Percentiles rank a stretch among this genome's conserved stretches.
Conservation (phyloP, 495 filamentous ascomycete genomes). For the Talaromyces wortmannii region DNA sequence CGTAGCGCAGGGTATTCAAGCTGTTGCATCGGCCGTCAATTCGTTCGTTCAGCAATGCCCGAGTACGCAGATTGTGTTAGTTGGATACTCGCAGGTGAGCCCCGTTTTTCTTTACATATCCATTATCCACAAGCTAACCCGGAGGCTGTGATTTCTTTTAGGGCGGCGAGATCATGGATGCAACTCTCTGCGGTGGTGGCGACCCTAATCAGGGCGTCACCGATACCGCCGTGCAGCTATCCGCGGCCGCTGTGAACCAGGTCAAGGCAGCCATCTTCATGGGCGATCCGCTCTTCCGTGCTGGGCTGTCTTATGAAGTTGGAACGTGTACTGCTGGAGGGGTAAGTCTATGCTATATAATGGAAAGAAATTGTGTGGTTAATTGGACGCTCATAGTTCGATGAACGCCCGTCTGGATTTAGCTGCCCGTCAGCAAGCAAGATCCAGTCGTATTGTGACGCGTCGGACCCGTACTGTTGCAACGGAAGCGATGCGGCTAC, state of each 20-base stretch:
- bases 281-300: slow-evolving; percentile 50
- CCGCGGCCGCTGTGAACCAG: slow-evolving; percentile 36
- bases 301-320: slow-evolving; percentile 52
- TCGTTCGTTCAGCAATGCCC: slow-evolving; percentile 48
- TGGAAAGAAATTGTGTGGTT: not conserved
- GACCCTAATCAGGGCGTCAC: slow-evolving; percentile 42
- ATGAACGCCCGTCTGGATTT: slow-evolving; percentile 47
- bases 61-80: slow-evolving; percentile 48
- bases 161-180: slow-evolving; percentile 59
- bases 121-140: not conserved
- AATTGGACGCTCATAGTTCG: slow-evolving; percentile 34
- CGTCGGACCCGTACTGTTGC: slow-evolving; percentile 58
- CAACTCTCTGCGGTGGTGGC: slow-evolving; percentile 54
- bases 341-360: slow-evolving; percentile 31
- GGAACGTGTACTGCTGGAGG: slow-evolving; percentile 49
- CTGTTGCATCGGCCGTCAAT: slow-evolving; percentile 49
- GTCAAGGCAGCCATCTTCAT: slow-evolving; percentile 58
- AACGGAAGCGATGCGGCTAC: slow-evolving; percentile 49
- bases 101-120: not conserved
- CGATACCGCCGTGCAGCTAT: slow-evolving; percentile 38
- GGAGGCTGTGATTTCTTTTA: slow-evolving; percentile 9
- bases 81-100: slow-evolving; percentile 54
- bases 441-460: slow-evolving; percentile 57
- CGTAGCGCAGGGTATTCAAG: slow-evolving; percentile 40
- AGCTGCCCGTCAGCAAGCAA: slow-evolving; percentile 43